Percentiles rank a stretch among this genome's conserved stretches.
These are phyloP conservation scores for Elymus sibiricus DNA, from an alignment of 176 grass and related monocot genomes.

Conservation along the genomic window DNA sequence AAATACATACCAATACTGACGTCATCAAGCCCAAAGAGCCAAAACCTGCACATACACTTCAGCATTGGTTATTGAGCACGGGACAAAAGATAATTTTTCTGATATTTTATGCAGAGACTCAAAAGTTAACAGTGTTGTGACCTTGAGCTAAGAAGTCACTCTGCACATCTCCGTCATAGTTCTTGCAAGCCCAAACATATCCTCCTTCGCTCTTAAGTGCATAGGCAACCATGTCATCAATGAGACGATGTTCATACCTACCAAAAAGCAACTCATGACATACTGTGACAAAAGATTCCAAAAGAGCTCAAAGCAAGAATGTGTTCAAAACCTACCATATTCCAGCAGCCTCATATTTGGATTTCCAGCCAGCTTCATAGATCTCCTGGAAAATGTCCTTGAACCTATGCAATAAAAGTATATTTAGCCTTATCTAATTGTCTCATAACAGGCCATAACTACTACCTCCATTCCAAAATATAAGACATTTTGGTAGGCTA, in stretches of 20 bases:
- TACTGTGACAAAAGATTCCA: background rate
- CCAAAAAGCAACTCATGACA: conserved; percentile 18
- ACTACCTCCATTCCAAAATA: too few species aligned
- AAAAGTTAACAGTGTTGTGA: conserved; percentile 18
- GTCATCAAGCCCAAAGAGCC: conserved; percentile 97
- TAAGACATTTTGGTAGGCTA: too few species aligned
- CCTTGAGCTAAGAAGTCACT: conserved; percentile 99
- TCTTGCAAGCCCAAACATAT: conserved; percentile 98
- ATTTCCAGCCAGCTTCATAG: conserved; percentile 93
- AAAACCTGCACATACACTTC: conserved; percentile 65
- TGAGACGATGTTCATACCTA: conserved; percentile 97
- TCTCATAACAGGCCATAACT: background rate
- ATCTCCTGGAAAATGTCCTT: conserved; percentile 99
- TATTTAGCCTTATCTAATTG: background rate
- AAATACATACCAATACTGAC: conserved; percentile 80
- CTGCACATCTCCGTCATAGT: conserved; percentile 97
- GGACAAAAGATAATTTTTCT: background rate
- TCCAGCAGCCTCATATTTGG: conserved; percentile 78
- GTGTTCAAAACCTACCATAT: conserved; percentile 62
- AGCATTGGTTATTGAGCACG: background rate
- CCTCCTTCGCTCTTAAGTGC: conserved; percentile 92
- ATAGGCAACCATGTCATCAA: conserved; percentile 99
- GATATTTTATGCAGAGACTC: conserved; percentile 6
- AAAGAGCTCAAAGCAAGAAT: background rate
- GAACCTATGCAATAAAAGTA: conserved; percentile 57